Conservation (phyloP, 2,329 filamentous ascomycete species). For the Coniochaeta pulveracea region DNA sequence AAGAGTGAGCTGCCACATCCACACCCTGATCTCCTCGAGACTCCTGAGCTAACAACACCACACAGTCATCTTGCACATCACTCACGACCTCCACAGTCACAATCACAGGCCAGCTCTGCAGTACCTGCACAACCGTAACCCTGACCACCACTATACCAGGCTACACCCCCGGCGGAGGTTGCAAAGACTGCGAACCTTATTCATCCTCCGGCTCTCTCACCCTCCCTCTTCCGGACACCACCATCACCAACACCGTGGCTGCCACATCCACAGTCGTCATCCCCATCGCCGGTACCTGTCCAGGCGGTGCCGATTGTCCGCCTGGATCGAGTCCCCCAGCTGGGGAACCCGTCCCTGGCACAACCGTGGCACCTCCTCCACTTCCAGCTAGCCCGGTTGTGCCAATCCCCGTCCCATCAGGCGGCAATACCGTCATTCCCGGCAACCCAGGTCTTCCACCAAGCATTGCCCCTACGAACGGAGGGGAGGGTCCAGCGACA, state of each 20-base stretch:
- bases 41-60: not conserved
- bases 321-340: not conserved
- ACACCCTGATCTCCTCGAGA: not conserved
- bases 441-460: not conserved
- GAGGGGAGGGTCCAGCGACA: not conserved
- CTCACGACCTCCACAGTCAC: conserved; percentile 11
- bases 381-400: too few relatives aligned
- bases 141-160: conserved; percentile 14
- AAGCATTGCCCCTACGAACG: not conserved
- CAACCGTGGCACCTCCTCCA: too few relatives aligned
- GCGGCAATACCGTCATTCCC: not conserved
- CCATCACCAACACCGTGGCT: not conserved
- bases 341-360: not conserved
- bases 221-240: not conserved
- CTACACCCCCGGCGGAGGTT: conserved; percentile 12
- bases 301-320: not conserved
- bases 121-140: conserved; percentile 12
- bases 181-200: conserved; percentile 13
- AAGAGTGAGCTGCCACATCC: conserved; percentile 9
- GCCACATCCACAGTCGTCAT: conserved; percentile 1
- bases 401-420: not conserved
- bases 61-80: conserved; percentile 13
- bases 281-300: not conserved
- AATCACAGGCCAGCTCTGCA: conserved; percentile 14
- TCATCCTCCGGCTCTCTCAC: not conserved